A percentile compares a stretch with the other conserved stretches of the same genome.
These are phyloP conservation scores for Alternaria triticina DNA, from an alignment of 2,329 filamentous ascomycete species.

Conservation along the genomic window DNA sequence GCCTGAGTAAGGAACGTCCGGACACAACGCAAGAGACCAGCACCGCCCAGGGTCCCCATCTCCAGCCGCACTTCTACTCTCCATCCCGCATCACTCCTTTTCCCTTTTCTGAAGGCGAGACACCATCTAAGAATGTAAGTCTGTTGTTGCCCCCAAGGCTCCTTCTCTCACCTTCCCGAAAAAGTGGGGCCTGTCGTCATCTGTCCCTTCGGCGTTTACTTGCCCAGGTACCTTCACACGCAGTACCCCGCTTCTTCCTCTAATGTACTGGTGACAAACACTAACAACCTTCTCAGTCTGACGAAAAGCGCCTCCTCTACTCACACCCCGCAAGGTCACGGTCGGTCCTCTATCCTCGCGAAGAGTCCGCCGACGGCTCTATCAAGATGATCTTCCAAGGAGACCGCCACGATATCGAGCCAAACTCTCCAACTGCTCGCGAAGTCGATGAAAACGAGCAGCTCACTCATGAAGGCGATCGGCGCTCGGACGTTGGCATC, in stretches of 20 bases:
- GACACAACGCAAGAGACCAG: slow-evolving; percentile 6
- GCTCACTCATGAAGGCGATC: neutral
- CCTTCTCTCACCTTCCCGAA: slow-evolving; percentile 14
- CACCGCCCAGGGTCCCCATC: neutral
- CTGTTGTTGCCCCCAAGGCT: slow-evolving; percentile 3
- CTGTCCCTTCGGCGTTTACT: neutral
- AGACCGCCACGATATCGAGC: slow-evolving; percentile 26
- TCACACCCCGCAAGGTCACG: slow-evolving; percentile 15
- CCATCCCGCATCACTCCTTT: slow-evolving; percentile 29
- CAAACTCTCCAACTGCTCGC: slow-evolving; percentile 16
- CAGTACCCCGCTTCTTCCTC: neutral
- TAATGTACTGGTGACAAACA: neutral
- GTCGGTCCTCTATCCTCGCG: slow-evolving; percentile 4
- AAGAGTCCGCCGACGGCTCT: slow-evolving; percentile 22
- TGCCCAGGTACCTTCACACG: slow-evolving; percentile 10
- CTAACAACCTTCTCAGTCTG: slow-evolving; percentile 30
- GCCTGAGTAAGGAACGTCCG: slow-evolving; percentile 23
- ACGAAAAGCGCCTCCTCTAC: slow-evolving; percentile 32
- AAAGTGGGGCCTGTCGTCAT: slow-evolving; percentile 9
- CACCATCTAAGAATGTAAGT: slow-evolving; percentile 45
- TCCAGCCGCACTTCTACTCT: slow-evolving; percentile 42
- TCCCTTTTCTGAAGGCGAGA: slow-evolving; percentile 26
- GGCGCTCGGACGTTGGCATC: slow-evolving; percentile 10
- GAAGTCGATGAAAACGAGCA: slow-evolving; percentile 8
- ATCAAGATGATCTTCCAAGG: slow-evolving; percentile 38